phyloP scores from a whole-genome alignment of 306 rosid species.

The Cucurbita moschata region DNA sequence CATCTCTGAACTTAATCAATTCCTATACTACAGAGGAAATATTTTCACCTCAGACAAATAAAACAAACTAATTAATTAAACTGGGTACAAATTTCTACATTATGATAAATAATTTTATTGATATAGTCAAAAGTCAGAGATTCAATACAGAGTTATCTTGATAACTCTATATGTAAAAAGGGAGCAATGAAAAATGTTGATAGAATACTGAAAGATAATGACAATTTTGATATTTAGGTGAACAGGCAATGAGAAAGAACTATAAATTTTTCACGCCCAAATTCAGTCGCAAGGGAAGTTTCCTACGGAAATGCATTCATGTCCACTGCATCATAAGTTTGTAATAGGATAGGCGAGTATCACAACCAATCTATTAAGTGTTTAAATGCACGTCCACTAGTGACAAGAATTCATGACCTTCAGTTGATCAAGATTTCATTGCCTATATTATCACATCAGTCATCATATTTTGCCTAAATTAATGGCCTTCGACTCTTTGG shows the following conservation, averaged over 20 bases:
- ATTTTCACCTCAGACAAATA: not conserved
- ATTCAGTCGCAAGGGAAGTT: not conserved
- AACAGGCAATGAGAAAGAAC: not conserved
- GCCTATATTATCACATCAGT: not conserved
- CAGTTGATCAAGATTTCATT: not conserved
- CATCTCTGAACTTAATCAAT: not conserved
- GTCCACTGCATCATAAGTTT: not conserved
- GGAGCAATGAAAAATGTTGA: not conserved
- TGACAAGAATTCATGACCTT: not conserved
- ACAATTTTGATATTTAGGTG: not conserved
- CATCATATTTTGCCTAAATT: not conserved
- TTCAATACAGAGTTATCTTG: not conserved
- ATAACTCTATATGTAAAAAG: not conserved
- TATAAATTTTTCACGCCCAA: not conserved
- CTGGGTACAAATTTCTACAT: not conserved
- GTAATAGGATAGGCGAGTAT: not conserved
- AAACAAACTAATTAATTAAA: not conserved
- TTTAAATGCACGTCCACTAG: not conserved
- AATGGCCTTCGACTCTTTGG: not conserved
- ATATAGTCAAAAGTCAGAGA: not conserved
- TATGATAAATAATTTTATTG: not conserved
- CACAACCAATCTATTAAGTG: not conserved
- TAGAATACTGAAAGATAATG: not conserved
- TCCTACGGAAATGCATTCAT: not conserved
- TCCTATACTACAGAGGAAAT: not conserved